A percentile compares a stretch with the other conserved stretches of the same genome.
These are phyloP conservation scores for Phytophthora ramorum DNA, from an alignment of 352 stramenopile species.

Conservation along the genomic window DNA sequence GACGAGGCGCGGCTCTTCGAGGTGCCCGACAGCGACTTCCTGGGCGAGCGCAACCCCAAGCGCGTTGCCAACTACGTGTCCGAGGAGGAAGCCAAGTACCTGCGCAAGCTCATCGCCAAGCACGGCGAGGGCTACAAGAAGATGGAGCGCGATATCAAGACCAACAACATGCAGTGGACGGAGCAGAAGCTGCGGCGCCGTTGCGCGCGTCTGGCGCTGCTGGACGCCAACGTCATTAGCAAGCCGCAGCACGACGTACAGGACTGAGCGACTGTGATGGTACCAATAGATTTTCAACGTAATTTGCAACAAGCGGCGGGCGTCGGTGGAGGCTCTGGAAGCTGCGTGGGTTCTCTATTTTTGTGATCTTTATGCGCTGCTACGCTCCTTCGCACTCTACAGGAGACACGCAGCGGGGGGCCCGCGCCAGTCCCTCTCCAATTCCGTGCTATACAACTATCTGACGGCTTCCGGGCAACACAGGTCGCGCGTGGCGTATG, in stretches of 20 bases:
- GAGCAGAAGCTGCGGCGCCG: slow-evolving; percentile 72
- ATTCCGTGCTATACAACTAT: slow-evolving; percentile 37
- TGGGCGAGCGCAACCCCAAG: slow-evolving; percentile 78
- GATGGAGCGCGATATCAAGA: slow-evolving; percentile 87
- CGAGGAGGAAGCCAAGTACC: slow-evolving; percentile 78
- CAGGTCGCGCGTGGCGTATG: slow-evolving; percentile 36
- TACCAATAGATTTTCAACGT: slow-evolving; percentile 33
- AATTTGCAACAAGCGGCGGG: slow-evolving; percentile 26
- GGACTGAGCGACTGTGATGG: slow-evolving; percentile 19
- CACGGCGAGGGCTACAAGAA: slow-evolving; percentile 76
- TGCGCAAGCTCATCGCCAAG: slow-evolving; percentile 75
- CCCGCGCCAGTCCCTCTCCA: slow-evolving; percentile 18
- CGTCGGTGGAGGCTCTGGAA: slow-evolving; percentile 8
- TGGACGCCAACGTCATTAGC: slow-evolving; percentile 78
- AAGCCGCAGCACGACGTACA: slow-evolving; percentile 31
- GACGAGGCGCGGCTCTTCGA: slow-evolving; percentile 69
- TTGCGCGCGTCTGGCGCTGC: slow-evolving; percentile 74
- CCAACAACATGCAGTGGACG: slow-evolving; percentile 88
- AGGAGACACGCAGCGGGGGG: slow-evolving; percentile 18
- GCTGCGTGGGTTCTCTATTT: slow-evolving; percentile 40
- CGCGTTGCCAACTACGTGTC: slow-evolving; percentile 81
- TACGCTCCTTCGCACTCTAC: slow-evolving; percentile 36
- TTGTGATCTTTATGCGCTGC: slow-evolving; percentile 37
- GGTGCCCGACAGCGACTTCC: slow-evolving; percentile 81
- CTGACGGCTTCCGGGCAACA: slow-evolving; percentile 31